These are phyloP conservation scores for Nakazawaea ishiwadae DNA, from an alignment of 805 yeast genomes.

Conservation along the genomic window DNA sequence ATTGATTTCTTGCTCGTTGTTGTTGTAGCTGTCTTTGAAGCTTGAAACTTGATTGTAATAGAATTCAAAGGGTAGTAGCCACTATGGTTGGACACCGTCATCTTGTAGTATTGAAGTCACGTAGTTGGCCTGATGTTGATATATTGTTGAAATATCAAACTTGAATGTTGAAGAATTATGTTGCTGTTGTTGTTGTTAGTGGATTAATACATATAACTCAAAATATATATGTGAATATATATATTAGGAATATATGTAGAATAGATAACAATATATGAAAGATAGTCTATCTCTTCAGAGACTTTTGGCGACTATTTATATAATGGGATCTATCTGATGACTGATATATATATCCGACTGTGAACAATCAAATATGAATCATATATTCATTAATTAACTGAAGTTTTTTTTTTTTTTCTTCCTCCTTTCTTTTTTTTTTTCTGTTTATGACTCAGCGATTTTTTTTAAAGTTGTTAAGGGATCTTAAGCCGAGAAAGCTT, in stretches of 20 bases:
- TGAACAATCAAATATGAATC: background rate
- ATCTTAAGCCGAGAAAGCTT: too few relatives aligned
- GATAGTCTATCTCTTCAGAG: conserved; percentile 4
- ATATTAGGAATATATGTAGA: too few relatives aligned
- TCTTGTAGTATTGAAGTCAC: background rate
- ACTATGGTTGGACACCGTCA: conserved; percentile 2
- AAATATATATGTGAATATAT: background rate
- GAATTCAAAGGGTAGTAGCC: background rate
- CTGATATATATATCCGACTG: conserved; percentile 2
- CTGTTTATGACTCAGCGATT: too few relatives aligned
- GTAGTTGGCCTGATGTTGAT: too few relatives aligned
- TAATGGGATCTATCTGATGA: too few relatives aligned
- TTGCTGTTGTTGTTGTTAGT: too few relatives aligned
- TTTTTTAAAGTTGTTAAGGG: too few relatives aligned
- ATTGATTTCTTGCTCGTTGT: background rate
- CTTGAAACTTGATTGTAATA: background rate
- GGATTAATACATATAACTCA: background rate
- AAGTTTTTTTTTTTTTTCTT: too few relatives aligned
- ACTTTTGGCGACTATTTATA: background rate
- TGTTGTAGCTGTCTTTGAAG: background rate
- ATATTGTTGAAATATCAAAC: background rate
- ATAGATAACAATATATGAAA: too few relatives aligned
- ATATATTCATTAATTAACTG: background rate
- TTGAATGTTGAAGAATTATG: background rate
- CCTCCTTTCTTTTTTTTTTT: too few relatives aligned